A percentile compares a stretch with the other conserved stretches of the same genome.
Conservation (phyloP, 2,329 filamentous ascomycete genomes). For the Apiospora sp. region DNA sequence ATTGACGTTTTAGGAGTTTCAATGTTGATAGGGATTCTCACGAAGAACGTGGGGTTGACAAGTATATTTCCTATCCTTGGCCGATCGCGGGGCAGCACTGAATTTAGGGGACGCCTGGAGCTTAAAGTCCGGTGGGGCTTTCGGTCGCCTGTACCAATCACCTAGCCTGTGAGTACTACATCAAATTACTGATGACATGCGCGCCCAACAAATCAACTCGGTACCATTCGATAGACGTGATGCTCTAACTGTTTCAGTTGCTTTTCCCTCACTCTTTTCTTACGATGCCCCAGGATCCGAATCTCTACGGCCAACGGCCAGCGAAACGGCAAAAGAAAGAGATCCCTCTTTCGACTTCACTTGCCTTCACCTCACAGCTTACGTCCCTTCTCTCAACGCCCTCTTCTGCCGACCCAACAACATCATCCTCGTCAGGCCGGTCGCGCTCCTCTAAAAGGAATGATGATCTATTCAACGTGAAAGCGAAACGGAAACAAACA, state of each 20-base stretch:
- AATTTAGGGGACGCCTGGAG: conserved; percentile 16
- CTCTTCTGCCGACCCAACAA: conserved; percentile 52
- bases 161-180: background rate
- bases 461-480: conserved; percentile 70
- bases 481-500: conserved; percentile 57
- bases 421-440: conserved; percentile 54
- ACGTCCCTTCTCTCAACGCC: conserved; percentile 76
- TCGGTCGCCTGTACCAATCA: background rate
- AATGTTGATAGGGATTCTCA: background rate
- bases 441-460: conserved; percentile 65
- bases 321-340: conserved; percentile 75
- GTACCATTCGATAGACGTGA: too few species aligned
- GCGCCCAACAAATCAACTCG: background rate
- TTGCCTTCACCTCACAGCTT: conserved; percentile 90
- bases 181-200: background rate
- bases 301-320: conserved; percentile 80
- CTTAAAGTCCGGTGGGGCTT: background rate
- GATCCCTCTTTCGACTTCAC: conserved; percentile 73
- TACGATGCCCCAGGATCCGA: conserved; percentile 69
- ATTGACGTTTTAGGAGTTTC: background rate
- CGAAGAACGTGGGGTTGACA: conserved; percentile 34
- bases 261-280: background rate
- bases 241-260: background rate
- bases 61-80: background rate
- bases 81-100: conserved; percentile 20